Conservation (phyloP, 176 grass and related monocot genomes). For the Musa acuminata region DNA sequence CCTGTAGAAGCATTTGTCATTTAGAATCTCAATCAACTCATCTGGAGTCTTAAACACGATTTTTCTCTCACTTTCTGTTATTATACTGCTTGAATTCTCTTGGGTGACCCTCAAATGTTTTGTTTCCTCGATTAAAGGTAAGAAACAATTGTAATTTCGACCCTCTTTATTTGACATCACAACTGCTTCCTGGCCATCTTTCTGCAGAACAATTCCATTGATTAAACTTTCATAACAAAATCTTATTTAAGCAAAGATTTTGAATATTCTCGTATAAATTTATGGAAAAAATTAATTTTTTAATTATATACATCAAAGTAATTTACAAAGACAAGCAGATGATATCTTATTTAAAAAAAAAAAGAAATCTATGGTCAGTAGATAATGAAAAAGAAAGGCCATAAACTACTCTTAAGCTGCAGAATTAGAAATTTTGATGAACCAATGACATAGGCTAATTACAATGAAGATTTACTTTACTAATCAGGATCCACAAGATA, state of each 20-base stretch:
- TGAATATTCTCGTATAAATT: background rate
- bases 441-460: background rate
- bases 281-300: too few species aligned
- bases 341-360: too few species aligned
- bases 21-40: constrained; percentile 74
- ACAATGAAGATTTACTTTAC: background rate
- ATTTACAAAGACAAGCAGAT: too few species aligned
- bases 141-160: constrained; percentile 54
- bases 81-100: constrained; percentile 74
- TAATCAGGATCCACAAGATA: background rate
- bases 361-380: too few species aligned
- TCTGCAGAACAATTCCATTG: constrained; percentile 39
- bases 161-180: constrained; percentile 68
- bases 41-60: constrained; percentile 80
- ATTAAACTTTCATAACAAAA: background rate
- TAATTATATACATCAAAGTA: too few species aligned
- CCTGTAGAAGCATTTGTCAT: constrained; percentile 81
- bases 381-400: background rate
- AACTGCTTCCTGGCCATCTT: constrained; percentile 61
- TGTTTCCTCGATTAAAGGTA: constrained; percentile 63
- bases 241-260: background rate
- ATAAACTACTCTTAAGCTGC: background rate
- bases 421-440: background rate
- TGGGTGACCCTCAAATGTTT: constrained; percentile 53
- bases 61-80: constrained; percentile 72